phyloP scores from a whole-genome alignment of 2,329 filamentous ascomycete genomes.

The Pleoardoris graminearum region DNA sequence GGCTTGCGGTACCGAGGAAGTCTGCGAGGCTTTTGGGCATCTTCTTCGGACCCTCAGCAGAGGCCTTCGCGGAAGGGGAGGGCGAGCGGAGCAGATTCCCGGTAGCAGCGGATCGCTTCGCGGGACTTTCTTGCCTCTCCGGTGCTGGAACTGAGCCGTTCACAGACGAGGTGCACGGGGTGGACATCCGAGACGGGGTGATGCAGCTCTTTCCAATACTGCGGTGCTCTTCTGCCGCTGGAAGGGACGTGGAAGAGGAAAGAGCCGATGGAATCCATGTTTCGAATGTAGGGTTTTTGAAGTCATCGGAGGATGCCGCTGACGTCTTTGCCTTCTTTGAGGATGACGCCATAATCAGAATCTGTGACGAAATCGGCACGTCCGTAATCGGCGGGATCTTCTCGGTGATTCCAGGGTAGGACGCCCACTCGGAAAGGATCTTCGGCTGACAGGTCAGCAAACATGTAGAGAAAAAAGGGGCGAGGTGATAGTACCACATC shows the following conservation, averaged over 20 bases:
- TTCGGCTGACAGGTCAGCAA: not conserved
- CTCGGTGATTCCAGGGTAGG: not conserved
- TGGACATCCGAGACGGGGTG: not conserved
- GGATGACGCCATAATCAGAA: not conserved
- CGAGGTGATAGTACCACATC: no score
- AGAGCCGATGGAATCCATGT: not conserved
- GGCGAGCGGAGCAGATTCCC: not conserved
- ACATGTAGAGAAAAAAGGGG: no score
- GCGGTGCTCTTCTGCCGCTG: not conserved
- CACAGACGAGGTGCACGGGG: not conserved
- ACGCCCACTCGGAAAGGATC: slow-evolving; percentile 1
- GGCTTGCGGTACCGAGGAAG: not conserved
- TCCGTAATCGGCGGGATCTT: slow-evolving; percentile 1
- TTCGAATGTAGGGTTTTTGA: not conserved
- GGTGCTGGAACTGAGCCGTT: not conserved
- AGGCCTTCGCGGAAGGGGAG: not conserved
- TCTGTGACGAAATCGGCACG: not conserved
- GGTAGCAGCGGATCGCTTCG: not conserved
- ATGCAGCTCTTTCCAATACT: not conserved
- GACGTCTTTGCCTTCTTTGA: not conserved
- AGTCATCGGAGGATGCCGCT: not conserved
- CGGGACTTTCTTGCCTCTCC: no score
- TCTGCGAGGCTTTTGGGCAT: not conserved
- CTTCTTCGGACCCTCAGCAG: not conserved
- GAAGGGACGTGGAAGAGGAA: not conserved